Evolutionary conservation across 2,329 filamentous ascomycete species (phyloP), one percentile per base, ranked within the genome.

Genomic region (Colletotrichum plurivorum): DNA sequence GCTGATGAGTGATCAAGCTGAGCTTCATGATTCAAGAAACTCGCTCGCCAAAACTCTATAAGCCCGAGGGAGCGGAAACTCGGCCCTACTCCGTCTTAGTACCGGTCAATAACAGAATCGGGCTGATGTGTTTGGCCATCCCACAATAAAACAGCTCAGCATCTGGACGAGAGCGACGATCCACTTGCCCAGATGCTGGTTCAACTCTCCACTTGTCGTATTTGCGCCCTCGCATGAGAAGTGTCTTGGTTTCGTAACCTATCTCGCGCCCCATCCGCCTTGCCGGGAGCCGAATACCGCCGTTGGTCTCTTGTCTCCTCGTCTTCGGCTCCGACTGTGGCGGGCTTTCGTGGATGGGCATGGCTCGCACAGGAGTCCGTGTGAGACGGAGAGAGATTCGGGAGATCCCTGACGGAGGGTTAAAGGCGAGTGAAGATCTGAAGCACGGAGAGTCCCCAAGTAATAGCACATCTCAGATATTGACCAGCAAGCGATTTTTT

Each of bases 291-390:
- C 64, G 51, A 63, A 52, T 41, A 4, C 12, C 36, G 10, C 10
- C 16, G 16, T 51, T n/a, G 39, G 46, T 13, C 20, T 25, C 20
- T 16, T 12, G 20, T 25, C 10, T 49, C 6, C 15, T 57, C 15
- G 48, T 41, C 45, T 49, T 13, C 57, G 57, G 52, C 43, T 25
- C 58, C n/a, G 46, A 52, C 46, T 46, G 5, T 13, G 20, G 13
- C 45, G 43, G 25, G n/a, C 20, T 9, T 25, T 25, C 10, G 9
- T 20, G 16, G 36, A 52, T 36, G 46, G 36, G 43, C 60, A 54
- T 52, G 65, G 65, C 41, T 57, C 53, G 48, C 65, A 25, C 39
- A 31, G 61, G 31, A 45, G 55, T 45, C 62, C 51, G 43, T 49
- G 62, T 43, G 51, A 39, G n/a, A 39, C 13, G 39, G 25, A 41